Evolutionary conservation across 2,329 filamentous ascomycete genomes (phyloP).

Genomic region (Aspergillus sp.): DNA sequence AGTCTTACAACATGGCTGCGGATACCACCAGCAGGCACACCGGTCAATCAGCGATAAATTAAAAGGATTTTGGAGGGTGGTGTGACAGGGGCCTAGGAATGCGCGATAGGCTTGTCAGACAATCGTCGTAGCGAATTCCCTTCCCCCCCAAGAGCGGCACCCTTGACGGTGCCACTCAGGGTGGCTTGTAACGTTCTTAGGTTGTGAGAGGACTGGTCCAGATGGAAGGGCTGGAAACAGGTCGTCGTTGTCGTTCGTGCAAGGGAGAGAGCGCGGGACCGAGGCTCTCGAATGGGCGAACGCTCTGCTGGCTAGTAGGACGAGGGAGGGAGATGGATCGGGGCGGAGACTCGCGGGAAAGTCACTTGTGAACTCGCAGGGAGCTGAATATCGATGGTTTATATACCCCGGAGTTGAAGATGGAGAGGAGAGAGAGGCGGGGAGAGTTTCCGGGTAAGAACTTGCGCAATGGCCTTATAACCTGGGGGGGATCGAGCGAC

Average conservation of each 20-base stretch:
- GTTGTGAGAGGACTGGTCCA: neutral
- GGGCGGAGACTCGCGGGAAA: neutral
- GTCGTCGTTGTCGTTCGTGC: neutral
- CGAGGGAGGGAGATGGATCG: neutral
- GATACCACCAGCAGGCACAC: constrained; percentile 4
- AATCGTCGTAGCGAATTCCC: constrained; percentile 9
- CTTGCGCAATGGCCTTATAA: neutral
- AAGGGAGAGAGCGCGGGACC: neutral
- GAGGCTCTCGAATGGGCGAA: neutral
- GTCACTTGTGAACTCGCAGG: neutral
- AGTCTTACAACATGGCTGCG: constrained; percentile 29
- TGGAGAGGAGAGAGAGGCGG: neutral
- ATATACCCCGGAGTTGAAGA: neutral
- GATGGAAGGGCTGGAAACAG: neutral
- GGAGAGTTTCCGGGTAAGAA: neutral
- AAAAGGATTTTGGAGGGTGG: constrained; percentile 1
- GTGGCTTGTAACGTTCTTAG: neutral
- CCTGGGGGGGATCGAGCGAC: neutral
- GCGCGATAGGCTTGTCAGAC: constrained; percentile 13
- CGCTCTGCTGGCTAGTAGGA: neutral
- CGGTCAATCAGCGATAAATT: neutral
- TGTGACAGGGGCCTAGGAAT: constrained; percentile 3
- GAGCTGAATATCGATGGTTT: neutral
- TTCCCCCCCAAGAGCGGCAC: constrained; percentile 15
- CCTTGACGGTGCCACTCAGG: constrained; percentile 15